These are phyloP conservation scores for Zarea fungicola DNA, from an alignment of 2,329 filamentous ascomycete genomes.

Conservation along the genomic window DNA sequence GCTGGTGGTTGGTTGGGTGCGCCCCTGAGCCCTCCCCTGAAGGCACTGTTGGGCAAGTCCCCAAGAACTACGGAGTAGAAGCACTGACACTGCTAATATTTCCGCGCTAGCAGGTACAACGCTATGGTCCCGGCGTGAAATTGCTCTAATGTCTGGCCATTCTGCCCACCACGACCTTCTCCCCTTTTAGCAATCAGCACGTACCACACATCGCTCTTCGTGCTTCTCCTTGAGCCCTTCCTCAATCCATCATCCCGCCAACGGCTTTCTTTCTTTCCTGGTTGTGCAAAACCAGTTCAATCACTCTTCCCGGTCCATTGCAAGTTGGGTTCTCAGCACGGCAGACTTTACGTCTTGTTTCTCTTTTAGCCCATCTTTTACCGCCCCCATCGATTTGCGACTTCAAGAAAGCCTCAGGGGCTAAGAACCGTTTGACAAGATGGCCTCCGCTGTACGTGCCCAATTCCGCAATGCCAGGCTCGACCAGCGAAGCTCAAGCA, in stretches of 20 bases:
- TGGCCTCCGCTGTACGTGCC: slow-evolving; percentile 20
- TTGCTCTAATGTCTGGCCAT: slow-evolving; percentile 12
- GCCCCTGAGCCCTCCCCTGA: slow-evolving; percentile 14
- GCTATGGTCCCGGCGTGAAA: slow-evolving; percentile 16
- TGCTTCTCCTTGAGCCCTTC: slow-evolving; percentile 12
- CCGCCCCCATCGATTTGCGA: slow-evolving; percentile 7
- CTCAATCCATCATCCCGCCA: slow-evolving; percentile 13
- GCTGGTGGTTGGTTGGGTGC: not conserved
- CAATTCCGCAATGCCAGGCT: not conserved
- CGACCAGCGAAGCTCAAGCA: not conserved
- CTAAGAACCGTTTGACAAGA: slow-evolving; percentile 11
- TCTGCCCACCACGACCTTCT: slow-evolving; percentile 13
- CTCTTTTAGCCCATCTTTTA: slow-evolving; percentile 2
- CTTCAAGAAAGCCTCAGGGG: slow-evolving; percentile 10
- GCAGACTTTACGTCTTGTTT: not conserved
- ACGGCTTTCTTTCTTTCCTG: slow-evolving; percentile 2
- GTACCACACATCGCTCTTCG: slow-evolving; percentile 4
- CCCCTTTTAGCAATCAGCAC: slow-evolving; percentile 16
- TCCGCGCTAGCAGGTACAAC: not conserved
- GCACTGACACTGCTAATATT: too few species aligned
- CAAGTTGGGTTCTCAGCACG: not conserved
- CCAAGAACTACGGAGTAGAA: too few species aligned
- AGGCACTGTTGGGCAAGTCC: too few species aligned
- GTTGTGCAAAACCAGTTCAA: slow-evolving; percentile 2
- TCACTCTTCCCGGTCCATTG: slow-evolving; percentile 5